Evolutionary conservation across 768 basidiomycete species (phyloP), one percentile per base, ranked within the genome.

Genomic region (Lentinula raphanica): DNA sequence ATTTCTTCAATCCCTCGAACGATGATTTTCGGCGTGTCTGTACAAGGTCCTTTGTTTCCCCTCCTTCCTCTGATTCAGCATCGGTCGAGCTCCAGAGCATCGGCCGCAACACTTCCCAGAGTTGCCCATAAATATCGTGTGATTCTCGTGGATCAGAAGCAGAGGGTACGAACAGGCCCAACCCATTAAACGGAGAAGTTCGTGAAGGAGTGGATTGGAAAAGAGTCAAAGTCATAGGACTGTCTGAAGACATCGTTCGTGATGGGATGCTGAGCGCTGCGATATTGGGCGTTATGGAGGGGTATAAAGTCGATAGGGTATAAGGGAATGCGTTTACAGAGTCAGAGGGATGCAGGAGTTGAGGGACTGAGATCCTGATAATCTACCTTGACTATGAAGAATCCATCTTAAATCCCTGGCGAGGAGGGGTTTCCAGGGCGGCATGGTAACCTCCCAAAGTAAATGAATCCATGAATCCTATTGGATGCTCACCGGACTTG

Each of bases 81-180:
- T 53, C 51, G 36, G 21, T 53, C 36, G 21, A 39, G 25, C 35
- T 53, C 36, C 51, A 53, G 8, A 44, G 9, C 23, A 53, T 9
- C 15, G 54, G 54, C 44, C 54, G 54, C 25, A 56, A 42, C 40
- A 56, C 40, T 42, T 56, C 40, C 40, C 44, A 56, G 54, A 56
- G 54, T 35, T 56, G 54, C 42, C 54, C 54, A 19, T 56, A 56
- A 5, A 56, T 23, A 28, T 56, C 54, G 40, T 56, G 54, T 17
- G 54, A 44, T 35, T 56, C 54, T 2, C 54, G 39, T 27, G 54
- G 54, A 31, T 42, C 39, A 44, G 39, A 11, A 9, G 54, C 54
- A 42, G 54, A 40, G 23, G 54, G 54, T 29, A 56, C 44, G 21
- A 56, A 56, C n/a, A 56, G 54, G 32, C 54, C 54, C 54, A 56